phyloP scores from a whole-genome alignment of 169 alveolate genomes.

The Fabrea salina region DNA sequence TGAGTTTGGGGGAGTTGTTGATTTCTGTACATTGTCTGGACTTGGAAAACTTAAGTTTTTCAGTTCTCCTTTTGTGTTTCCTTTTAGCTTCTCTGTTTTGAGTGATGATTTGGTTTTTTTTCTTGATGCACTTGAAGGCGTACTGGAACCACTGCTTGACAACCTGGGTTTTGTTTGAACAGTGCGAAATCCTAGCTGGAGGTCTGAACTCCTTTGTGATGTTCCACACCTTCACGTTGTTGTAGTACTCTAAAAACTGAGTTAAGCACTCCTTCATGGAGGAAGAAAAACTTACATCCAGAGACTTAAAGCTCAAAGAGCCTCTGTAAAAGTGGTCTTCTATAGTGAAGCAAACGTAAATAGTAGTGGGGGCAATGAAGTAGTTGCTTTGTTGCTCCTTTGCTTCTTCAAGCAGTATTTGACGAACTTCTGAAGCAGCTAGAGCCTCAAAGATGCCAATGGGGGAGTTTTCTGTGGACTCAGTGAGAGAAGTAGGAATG shows the following conservation, averaged over 20 bases:
- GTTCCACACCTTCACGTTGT: not conserved
- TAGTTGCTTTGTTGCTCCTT: not conserved
- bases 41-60: no score
- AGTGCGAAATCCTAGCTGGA: not conserved
- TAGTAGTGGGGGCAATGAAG: not conserved
- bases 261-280: not conserved
- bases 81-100: not conserved
- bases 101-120: not conserved
- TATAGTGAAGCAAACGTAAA: not conserved
- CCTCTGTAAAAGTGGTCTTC: not conserved
- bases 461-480: not conserved
- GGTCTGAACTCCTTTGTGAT: not conserved
- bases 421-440: slow-evolving; percentile 16
- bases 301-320: not conserved
- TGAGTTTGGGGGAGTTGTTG: no score
- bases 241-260: not conserved
- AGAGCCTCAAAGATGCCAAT: slow-evolving; percentile 25
- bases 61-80: no score
- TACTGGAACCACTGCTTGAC: slow-evolving; percentile 25
- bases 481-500: slow-evolving; percentile 1
- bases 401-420: not conserved
- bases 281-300: not conserved
- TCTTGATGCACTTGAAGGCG: not conserved
- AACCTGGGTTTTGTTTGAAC: not conserved
- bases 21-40: no score